Base-by-base conservation (phyloP, 495 filamentous ascomycete genomes). In the Lophiostoma macrostomum region DNA sequence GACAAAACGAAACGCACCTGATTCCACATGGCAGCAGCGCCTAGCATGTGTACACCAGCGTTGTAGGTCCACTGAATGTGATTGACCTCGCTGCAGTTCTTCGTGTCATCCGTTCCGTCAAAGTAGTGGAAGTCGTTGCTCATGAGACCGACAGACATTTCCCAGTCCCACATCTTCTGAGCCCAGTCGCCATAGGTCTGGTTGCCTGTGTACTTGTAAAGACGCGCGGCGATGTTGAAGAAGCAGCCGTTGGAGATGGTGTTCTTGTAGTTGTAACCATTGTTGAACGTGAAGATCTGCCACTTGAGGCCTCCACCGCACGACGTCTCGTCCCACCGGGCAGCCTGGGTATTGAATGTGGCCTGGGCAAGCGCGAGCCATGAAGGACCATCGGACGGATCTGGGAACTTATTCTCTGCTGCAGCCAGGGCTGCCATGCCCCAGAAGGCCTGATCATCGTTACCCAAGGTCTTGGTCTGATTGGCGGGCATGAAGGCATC, bases 281-380 rank as follows among this genome's bases (percentile, higher is more conserved):
- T 81, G 71, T 91, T 88, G 69, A 87, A 90, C 7, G 79, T 74
- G 69, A 81, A 88, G 52, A 94, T 85, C 71, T 95, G 89, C 90
- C 90, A 95, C 49, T 83, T 76, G 42, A 95, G 70, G 1, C 90
- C 90, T 35, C 90, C 90, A 35, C 76, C 75, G 66, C 90, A 96
- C 1, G 74, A 78, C 0, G 59, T 56, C 13, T 71, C 69, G 52
- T 91, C 78, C 88, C 88, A 94, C n/a, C 86, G 76, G 6, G 61
- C 53, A n/a, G 71, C 76, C 62, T 88, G 85, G 3, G 80, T 79
- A 60, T 90, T 87, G 74, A 87, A 89, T 12, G 88, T 87, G 44
- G 80, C 84, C 71, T 91, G 86, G 3, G 85, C 88, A 1, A 91
- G 76, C 3, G 81, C 80, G 23, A 88, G 73, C 85, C 83, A 90